Evolutionary conservation across 108 stramenopile genomes (phyloP).

Genomic region (Pseudonitzschia delicatissima): DNA sequence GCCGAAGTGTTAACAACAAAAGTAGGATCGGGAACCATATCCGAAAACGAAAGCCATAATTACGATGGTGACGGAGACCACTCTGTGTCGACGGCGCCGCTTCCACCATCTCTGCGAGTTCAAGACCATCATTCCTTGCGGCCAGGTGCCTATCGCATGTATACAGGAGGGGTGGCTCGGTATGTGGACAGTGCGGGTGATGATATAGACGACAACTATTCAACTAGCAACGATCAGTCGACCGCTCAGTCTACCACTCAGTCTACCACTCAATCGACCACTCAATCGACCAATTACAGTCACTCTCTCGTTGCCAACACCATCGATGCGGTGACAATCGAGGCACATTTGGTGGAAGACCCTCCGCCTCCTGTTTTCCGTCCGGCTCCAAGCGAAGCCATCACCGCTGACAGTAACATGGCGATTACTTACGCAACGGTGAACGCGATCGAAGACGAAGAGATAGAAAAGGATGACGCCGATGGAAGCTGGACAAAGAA

Average conservation of each 20-base stretch:
- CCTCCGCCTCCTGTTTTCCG: not conserved
- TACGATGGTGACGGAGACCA: conserved; percentile 1
- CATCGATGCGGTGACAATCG: not conserved
- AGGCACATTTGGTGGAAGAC: conserved; percentile 15
- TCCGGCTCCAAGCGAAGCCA: not conserved
- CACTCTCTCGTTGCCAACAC: not conserved
- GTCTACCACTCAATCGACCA: no score
- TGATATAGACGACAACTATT: not conserved
- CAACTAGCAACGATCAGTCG: not conserved
- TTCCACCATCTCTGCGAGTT: conserved; percentile 19
- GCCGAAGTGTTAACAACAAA: not conserved
- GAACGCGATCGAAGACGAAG: not conserved
- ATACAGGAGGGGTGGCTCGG: not conserved
- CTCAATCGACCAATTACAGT: conserved; percentile 13
- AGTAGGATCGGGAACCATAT: not conserved
- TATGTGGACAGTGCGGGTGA: not conserved
- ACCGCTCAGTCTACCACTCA: not conserved
- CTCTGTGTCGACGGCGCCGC: conserved; percentile 18
- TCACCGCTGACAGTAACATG: not conserved
- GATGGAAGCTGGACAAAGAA: not conserved
- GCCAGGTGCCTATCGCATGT: conserved; percentile 29
- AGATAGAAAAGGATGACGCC: not conserved
- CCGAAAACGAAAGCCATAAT: not conserved
- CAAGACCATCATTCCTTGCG: conserved; percentile 1
- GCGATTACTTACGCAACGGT: not conserved